Base-by-base conservation (phyloP, 2,329 filamentous ascomycete genomes). In the Stagonosporopsis chrysanthemi region DNA sequence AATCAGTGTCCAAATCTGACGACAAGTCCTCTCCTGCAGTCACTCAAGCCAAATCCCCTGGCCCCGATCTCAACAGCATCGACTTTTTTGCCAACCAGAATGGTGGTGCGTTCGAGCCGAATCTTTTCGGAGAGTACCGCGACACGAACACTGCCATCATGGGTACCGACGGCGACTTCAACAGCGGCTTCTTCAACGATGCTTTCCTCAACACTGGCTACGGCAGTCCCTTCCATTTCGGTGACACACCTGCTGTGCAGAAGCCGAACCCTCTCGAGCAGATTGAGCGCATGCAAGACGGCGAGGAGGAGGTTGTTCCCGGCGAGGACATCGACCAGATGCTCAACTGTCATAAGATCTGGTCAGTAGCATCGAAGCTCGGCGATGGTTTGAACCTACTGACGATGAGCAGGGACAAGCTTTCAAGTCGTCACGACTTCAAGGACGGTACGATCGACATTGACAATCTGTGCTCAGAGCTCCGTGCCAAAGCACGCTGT, bases 401-500 rank as follows among this genome's bases (percentile, higher is more conserved):
- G 54, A 88, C 75, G 62, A 12, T 4, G 1, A 17, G 55, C 72
- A 97, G 94, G 95, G 92, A 97, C 77, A 92, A 91, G 78, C 79
- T 97, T 22, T 91, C 96, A 79, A 86, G 85, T 33, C 96, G 92
- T 76, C 88, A 92, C 58, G 92, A 90, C 74, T 95, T 96, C 67
- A 90, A 93, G 72, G 90, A 86, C 56, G 93, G 93, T 67, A 93
- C 96, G 67, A 92, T 98, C 64, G 95, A 99, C 66, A 89, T 99
- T 45, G 95, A 99, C 72, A 88, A 89, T 31, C 84, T 99, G 23
- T 99, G 95, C 79, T 90, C 90, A 4, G 93, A 99, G 74, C 86
- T 99, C 14, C 91, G 94, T 63, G 91, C 93, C 75, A 99, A 99
- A 80, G 95, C 95, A 56, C 95, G 94, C 73, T 99, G 95, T 77